A percentile compares a stretch with the other conserved stretches of the same genome.
phyloP scores from a whole-genome alignment of 2,329 filamentous ascomycete species.

The Colletotrichum musae region DNA sequence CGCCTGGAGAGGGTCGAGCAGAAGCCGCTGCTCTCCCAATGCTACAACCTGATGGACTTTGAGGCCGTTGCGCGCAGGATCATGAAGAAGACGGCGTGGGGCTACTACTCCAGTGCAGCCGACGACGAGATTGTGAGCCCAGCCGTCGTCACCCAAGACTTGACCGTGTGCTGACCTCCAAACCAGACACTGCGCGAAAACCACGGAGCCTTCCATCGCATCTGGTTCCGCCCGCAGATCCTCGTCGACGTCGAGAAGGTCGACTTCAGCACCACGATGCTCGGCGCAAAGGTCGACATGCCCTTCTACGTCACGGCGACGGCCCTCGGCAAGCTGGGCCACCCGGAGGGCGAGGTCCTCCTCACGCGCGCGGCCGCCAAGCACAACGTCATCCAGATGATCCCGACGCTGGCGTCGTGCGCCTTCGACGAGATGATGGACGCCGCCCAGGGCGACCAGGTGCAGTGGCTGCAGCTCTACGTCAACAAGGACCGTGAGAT shows the following conservation, averaged over 20 bases:
- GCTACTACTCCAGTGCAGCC: constrained; percentile 95
- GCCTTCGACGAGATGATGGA: constrained; percentile 98
- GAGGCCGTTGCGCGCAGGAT: constrained; percentile 90
- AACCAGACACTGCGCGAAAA: constrained; percentile 91
- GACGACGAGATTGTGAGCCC: constrained; percentile 85
- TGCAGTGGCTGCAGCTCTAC: constrained; percentile 97
- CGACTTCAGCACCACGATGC: constrained; percentile 92
- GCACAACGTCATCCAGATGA: constrained; percentile 97
- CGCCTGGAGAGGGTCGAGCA: constrained; percentile 80
- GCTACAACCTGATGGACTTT: constrained; percentile 96
- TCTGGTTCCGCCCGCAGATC: constrained; percentile 93
- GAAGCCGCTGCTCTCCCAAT: constrained; percentile 87
- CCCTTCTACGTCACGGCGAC: constrained; percentile 98
- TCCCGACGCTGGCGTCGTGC: constrained; percentile 95
- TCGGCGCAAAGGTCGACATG: constrained; percentile 85
- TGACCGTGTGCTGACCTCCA: constrained; percentile 42
- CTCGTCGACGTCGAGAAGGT: constrained; percentile 91
- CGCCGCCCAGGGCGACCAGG: constrained; percentile 82
- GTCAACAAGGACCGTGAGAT: constrained; percentile 96
- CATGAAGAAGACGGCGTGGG: constrained; percentile 98
- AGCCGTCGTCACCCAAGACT: neutral
- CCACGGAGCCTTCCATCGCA: constrained; percentile 95
- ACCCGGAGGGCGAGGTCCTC: constrained; percentile 94
- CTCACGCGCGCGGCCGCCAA: constrained; percentile 87
- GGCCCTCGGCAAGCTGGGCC: constrained; percentile 92